These are phyloP conservation scores for Orbilia javanica DNA, from an alignment of 2,329 filamentous ascomycete species.

Conservation along the genomic window DNA sequence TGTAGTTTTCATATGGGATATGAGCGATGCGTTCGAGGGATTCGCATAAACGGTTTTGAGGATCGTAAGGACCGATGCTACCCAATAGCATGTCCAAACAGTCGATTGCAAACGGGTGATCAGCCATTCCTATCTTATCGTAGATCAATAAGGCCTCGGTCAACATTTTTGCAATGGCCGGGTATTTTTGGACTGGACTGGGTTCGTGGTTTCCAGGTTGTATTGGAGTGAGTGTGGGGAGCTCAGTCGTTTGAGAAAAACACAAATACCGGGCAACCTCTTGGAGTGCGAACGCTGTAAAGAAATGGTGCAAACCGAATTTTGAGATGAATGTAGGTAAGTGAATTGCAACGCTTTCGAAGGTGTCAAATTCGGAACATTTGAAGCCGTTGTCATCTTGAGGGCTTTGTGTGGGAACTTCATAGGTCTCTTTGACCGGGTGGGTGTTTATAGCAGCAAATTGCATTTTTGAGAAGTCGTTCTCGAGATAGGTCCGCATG, in stretches of 20 bases:
- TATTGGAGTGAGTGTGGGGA: background rate
- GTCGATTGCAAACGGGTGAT: background rate
- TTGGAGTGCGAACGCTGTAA: background rate
- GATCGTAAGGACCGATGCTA: background rate
- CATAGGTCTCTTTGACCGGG: background rate
- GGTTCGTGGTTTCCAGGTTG: background rate
- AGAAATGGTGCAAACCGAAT: background rate
- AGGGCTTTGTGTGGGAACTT: background rate
- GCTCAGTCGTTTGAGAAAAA: background rate
- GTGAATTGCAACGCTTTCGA: background rate
- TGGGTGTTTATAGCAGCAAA: background rate
- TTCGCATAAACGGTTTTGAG: too few species aligned
- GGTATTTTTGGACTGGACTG: background rate
- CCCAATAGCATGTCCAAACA: background rate
- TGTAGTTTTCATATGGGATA: background rate
- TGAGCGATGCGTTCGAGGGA: background rate
- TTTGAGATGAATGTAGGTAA: background rate
- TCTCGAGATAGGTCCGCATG: background rate
- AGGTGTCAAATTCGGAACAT: background rate
- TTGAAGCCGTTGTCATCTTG: background rate
- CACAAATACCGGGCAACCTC: background rate
- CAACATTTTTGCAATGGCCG: background rate
- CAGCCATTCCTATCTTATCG: background rate
- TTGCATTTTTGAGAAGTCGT: background rate
- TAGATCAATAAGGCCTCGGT: background rate